Evolutionary conservation across 805 yeast species (phyloP), one percentile per base, ranked within the genome.

Genomic region (Candida silvicultrix): DNA sequence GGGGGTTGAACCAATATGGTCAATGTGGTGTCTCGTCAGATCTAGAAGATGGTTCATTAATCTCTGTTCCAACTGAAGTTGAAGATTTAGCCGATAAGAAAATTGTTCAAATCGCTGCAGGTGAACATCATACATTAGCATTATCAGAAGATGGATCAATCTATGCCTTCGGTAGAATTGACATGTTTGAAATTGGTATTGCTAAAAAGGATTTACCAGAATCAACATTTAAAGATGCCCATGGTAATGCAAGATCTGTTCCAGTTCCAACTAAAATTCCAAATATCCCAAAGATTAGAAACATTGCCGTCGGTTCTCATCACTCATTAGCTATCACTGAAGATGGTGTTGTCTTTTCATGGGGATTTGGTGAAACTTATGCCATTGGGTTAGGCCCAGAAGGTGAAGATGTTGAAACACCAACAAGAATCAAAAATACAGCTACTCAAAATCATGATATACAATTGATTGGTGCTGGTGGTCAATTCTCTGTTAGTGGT

Each of bases 361-460:
- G 99, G 99, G 99, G 99, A 1, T 94, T 90, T 62, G 97, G 95
- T 40, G 98, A 92, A 54, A 90, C 97, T 1, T 94, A 89, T 66
- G 99, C 96, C 18, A 83, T 92, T 29, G 99, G 99, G 12, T 81
- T 89, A 49, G 99, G 99, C 8, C 90, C 89, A 18, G 71, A 73
- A 6, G 82, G 86, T 34, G 97, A 88, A 41, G 98, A 94, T 63
- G 85, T 89, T 45, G 95, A 81, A 44, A 70, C 71, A 19, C 99
- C 99, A 39, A 86, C 97, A 0, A 78, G 92, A 64, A 88, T 94
- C 57, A 80, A 82, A 55, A 94, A 95, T 64, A 94, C 98, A 4
- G 99, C 99, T 2, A 89, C 97, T 1, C 85, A 81, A 57, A 78
- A 78, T 45, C 83, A 86, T 46, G 78, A 83, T 51, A 88, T 94